Percentiles rank a stretch among this genome's conserved stretches.
Evolutionary conservation across 164 flowering plant species (phyloP).

Genomic region (Chloranthus sessilifolius): DNA sequence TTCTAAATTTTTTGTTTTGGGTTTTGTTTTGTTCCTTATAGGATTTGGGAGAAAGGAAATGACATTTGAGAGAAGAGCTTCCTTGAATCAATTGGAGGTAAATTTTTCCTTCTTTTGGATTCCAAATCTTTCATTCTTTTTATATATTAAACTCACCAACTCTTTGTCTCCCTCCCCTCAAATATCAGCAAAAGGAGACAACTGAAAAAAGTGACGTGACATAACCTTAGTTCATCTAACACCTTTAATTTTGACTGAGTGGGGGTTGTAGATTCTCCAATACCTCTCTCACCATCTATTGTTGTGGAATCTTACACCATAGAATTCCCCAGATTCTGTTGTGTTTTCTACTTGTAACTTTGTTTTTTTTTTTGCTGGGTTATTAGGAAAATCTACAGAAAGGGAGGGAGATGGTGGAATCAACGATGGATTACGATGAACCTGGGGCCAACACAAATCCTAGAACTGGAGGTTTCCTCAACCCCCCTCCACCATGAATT

Average conservation of each 20-base stretch:
- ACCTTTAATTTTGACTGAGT: too few species aligned
- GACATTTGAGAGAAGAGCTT: background rate
- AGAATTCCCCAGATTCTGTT: too few species aligned
- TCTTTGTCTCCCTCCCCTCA: too few species aligned
- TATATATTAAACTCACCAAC: too few species aligned
- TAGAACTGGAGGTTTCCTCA: background rate
- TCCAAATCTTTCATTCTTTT: too few species aligned
- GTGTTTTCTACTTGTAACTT: too few species aligned
- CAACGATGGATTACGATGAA: constrained; percentile 9
- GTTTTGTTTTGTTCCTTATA: background rate
- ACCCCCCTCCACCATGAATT: constrained; percentile 4
- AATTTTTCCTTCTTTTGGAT: background rate
- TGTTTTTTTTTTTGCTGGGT: background rate
- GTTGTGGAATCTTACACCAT: too few species aligned
- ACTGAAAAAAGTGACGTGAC: too few species aligned
- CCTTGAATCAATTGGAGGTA: background rate
- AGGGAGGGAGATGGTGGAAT: constrained; percentile 4
- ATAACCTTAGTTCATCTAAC: too few species aligned
- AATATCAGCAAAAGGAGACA: too few species aligned
- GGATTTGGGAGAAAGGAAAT: constrained; percentile 1
- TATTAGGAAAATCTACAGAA: background rate
- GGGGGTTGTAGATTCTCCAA: too few species aligned
- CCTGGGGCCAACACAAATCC: constrained; percentile 18
- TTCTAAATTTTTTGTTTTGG: background rate
- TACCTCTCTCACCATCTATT: too few species aligned